Conservation (phyloP, 1,284 basidiomycete species). For the Porodaedalea pini region DNA sequence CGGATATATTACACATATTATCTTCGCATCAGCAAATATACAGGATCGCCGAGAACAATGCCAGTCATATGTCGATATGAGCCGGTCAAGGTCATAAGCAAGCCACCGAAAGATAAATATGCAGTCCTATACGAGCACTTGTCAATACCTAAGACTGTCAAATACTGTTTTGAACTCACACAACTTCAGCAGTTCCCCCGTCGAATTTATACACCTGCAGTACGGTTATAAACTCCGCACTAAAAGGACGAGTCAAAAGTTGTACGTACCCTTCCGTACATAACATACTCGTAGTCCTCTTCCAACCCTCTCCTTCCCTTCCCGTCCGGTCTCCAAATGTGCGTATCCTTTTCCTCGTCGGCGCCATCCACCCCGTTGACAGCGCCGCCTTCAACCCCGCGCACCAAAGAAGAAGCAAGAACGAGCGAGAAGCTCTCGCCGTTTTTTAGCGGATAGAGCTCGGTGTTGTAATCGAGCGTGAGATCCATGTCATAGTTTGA, state of each 20-base stretch:
- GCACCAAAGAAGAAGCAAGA: conserved; percentile 78
- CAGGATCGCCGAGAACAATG: conserved; percentile 89
- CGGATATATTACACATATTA: conserved; percentile 33
- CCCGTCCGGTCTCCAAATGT: conserved; percentile 87
- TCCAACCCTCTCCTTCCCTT: conserved; percentile 86
- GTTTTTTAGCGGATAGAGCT: conserved; percentile 72
- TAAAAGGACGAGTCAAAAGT: conserved; percentile 1
- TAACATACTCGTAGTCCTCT: conserved; percentile 98
- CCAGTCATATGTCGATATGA: conserved; percentile 90
- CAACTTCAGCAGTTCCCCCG: conserved; percentile 76
- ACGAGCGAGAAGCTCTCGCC: conserved; percentile 83
- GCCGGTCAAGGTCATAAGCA: conserved; percentile 92
- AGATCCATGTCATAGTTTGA: conserved; percentile 88
- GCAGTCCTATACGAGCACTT: conserved; percentile 62
- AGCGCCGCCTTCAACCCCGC: conserved; percentile 46
- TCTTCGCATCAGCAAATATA: conserved; percentile 87
- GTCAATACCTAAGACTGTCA: conserved; percentile 16
- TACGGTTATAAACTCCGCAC: background rate
- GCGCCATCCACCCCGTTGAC: conserved; percentile 42
- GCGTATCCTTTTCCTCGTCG: conserved; percentile 65
- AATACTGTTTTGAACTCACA: conserved; percentile 41
- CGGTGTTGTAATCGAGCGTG: conserved; percentile 87
- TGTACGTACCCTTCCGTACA: conserved; percentile 89
- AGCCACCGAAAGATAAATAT: conserved; percentile 95
- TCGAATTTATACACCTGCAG: conserved; percentile 94